Base-by-base conservation (phyloP, 106 monocot species). In the Cymbidium sinense region DNA sequence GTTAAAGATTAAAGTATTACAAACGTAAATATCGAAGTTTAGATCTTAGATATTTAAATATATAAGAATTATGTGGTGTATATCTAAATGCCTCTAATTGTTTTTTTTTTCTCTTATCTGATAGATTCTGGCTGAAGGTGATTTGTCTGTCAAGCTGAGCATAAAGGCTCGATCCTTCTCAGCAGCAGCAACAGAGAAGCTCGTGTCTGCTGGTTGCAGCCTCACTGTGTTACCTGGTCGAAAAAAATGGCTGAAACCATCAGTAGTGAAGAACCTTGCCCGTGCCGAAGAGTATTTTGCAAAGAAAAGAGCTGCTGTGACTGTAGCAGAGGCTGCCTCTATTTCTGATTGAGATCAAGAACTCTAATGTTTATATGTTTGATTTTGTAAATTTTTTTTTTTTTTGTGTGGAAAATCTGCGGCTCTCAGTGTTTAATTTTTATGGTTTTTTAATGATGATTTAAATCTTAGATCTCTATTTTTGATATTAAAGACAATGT, bases 191-290 rank as follows among this genome's bases (percentile, higher is more conserved):
- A 94, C 82, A 78, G 90, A 87, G 78, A 94, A 99, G 78, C 90
- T 99, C 15, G 94, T 92, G 81, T 86, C 88, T 70, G 88, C 84
- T 20, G 94, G 91, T 71, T 98, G 96, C 79, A 90, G 87, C 37
- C 75, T 98, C 33, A 92, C 86, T 43, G 80, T 81, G 34, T 78
- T 98, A 18, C 91, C 94, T 20, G 94, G 94, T 23, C 76, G 88
- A 12, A 98, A 94, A 82, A 98, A 98, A 79, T 98, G 91, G 94
- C 82, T 98, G 62, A 90, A 94, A 75, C 91, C 90, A 75, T 92
- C 91, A 7, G 94, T 94, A 41, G 84, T 79, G 19, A 98, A 94
- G 86, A 98, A 98, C 73, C 83, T 88, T 25, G 88, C 88, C 19
- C 91, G 96, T 64, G 96, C 96, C 15, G 94, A 94, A 2, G 93